phyloP scores from a whole-genome alignment of 345 rosid genomes.

The Syzygium aromaticum region DNA sequence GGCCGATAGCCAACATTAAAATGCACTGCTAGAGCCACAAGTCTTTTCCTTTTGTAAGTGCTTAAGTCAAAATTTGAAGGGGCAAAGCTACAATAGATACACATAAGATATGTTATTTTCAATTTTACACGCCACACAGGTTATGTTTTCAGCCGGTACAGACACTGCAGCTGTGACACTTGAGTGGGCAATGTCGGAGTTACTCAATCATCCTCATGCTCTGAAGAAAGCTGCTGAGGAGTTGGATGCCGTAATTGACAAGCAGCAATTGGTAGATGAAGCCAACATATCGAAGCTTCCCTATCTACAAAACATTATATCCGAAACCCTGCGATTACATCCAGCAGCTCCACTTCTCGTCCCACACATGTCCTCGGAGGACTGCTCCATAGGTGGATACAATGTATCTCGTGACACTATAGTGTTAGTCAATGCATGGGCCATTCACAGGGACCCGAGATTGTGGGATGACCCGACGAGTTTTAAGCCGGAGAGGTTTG shows the following conservation, averaged over 20 bases:
- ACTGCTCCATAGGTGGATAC: constrained; percentile 33
- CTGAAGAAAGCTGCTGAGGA: constrained; percentile 24
- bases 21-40: too few species aligned
- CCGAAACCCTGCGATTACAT: constrained; percentile 28
- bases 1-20: too few species aligned
- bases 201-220: constrained; percentile 30
- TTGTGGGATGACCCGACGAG: constrained; percentile 30
- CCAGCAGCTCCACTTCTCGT: constrained; percentile 35
- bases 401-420: constrained; percentile 33
- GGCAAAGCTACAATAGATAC: too few species aligned
- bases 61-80: too few species aligned
- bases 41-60: too few species aligned
- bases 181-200: constrained; percentile 48
- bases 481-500: constrained; percentile 47
- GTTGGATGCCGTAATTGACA: background rate
- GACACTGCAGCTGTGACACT: constrained; percentile 41
- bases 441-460: constrained; percentile 42
- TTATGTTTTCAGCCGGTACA: constrained; percentile 29
- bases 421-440: constrained; percentile 40
- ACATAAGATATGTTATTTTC: background rate
- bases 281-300: constrained; percentile 16
- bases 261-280: constrained; percentile 36
- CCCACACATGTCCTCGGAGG: constrained; percentile 27
- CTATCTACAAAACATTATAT: constrained; percentile 24
- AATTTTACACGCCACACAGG: constrained; percentile 1